Percentiles rank a stretch among this genome's conserved stretches.
These are phyloP conservation scores for Wickerhamomyces sydowiorum DNA, from an alignment of 805 yeast genomes.

Conservation along the genomic window DNA sequence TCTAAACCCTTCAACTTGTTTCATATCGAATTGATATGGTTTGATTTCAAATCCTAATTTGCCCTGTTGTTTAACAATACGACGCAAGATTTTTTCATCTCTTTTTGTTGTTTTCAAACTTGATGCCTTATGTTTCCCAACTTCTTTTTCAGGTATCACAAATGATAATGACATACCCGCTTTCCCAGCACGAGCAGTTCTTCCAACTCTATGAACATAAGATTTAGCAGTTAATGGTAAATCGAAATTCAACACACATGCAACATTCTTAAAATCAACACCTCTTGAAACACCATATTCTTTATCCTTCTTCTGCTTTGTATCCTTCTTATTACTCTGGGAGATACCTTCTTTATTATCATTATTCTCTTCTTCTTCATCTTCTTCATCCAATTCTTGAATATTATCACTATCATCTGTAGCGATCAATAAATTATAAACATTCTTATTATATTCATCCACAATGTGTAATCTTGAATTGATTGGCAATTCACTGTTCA, in stretches of 20 bases:
- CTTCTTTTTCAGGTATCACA: conserved; percentile 75
- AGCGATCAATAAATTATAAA: conserved; percentile 83
- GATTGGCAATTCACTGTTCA: conserved; percentile 88
- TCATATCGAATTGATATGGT: conserved; percentile 88
- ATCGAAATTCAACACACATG: conserved; percentile 94
- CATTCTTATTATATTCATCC: conserved; percentile 88
- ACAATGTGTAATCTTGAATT: conserved; percentile 93
- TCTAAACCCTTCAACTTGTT: conserved; percentile 91
- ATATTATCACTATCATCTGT: conserved; percentile 81
- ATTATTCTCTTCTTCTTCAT: conserved; percentile 21
- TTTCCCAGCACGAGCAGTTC: conserved; percentile 97
- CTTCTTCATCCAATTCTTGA: conserved; percentile 43
- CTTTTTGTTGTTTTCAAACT: conserved; percentile 60
- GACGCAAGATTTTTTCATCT: conserved; percentile 79
- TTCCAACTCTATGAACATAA: conserved; percentile 89
- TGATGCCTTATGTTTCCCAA: conserved; percentile 86
- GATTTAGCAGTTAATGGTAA: conserved; percentile 85
- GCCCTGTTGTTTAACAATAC: conserved; percentile 72
- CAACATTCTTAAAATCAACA: conserved; percentile 92
- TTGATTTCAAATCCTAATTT: conserved; percentile 67
- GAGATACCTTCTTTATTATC: conserved; percentile 10
- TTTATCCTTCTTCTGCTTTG: conserved; percentile 42
- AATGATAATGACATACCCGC: conserved; percentile 93
- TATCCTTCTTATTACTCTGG: conserved; percentile 13
- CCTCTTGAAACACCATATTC: conserved; percentile 97